Evolutionary conservation across 1,139 yeast species (phyloP).

Genomic region (Debaryomyces robertsiae): DNA sequence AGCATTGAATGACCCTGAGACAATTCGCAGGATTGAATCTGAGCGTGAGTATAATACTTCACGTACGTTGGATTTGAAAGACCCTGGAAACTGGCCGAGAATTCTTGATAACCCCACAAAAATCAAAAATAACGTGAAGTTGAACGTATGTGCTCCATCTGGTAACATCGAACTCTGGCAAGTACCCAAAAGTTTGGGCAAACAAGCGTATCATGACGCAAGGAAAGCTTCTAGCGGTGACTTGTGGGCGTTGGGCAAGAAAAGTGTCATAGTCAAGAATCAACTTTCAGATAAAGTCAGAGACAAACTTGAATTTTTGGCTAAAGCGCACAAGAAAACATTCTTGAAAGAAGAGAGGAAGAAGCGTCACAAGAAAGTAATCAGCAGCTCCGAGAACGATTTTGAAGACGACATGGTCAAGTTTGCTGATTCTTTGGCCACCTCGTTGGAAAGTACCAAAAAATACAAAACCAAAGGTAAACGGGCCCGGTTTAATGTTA

Average conservation of each 20-base stretch:
- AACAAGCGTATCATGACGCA: conserved; percentile 84
- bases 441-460: conserved; percentile 35
- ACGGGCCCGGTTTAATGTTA: conserved; percentile 32
- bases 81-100: conserved; percentile 66
- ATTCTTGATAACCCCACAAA: conserved; percentile 73
- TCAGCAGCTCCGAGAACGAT: conserved; percentile 32
- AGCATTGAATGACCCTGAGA: conserved; percentile 37
- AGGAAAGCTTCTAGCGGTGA: conserved; percentile 86
- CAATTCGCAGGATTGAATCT: conserved; percentile 38
- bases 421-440: conserved; percentile 40
- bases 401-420: conserved; percentile 37
- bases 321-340: conserved; percentile 45
- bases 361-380: conserved; percentile 44
- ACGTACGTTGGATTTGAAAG: conserved; percentile 25
- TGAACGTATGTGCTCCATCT: conserved; percentile 78
- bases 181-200: conserved; percentile 76
- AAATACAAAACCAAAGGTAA: conserved; percentile 39
- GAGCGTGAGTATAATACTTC: conserved; percentile 32
- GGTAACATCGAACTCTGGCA: conserved; percentile 88
- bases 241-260: conserved; percentile 81
- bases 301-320: conserved; percentile 39
- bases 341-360: conserved; percentile 46
- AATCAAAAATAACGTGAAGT: conserved; percentile 77
- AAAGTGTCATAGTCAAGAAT: conserved; percentile 52
- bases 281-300: conserved; percentile 32